These are phyloP conservation scores for Aegilops tauschii DNA, from an alignment of 176 grass and related monocot species.

Conservation along the genomic window DNA sequence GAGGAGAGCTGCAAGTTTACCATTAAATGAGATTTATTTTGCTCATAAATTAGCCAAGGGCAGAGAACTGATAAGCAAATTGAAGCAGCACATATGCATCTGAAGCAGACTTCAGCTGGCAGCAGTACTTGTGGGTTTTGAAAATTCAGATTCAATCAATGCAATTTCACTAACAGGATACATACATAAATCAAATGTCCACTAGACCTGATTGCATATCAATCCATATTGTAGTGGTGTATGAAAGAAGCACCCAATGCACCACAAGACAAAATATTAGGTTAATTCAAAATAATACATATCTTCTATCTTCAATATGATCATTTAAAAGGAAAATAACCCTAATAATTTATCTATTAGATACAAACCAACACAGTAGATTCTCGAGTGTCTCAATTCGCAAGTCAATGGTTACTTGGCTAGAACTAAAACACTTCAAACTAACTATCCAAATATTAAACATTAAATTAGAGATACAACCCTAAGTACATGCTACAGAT, in stretches of 20 bases:
- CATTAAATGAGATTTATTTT: conserved; percentile 16
- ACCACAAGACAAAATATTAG: neutral
- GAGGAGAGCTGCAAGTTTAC: conserved; percentile 40
- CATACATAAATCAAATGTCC: neutral
- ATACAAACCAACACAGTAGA: neutral
- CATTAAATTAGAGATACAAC: neutral
- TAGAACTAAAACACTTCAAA: neutral
- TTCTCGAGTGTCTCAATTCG: neutral
- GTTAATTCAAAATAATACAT: neutral
- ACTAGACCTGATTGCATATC: neutral
- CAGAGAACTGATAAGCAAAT: neutral
- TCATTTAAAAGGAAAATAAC: neutral
- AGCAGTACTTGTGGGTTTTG: neutral
- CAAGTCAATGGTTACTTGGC: neutral
- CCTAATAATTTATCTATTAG: neutral
- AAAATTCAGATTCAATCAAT: neutral
- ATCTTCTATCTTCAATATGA: neutral
- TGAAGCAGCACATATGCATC: neutral
- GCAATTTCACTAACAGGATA: neutral
- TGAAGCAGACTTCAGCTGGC: neutral
- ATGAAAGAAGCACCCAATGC: neutral
- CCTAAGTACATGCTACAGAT: neutral
- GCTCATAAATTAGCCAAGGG: neutral
- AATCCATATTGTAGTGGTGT: neutral
- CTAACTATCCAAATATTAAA: neutral